Conservation (phyloP, 2,329 filamentous ascomycete species). For the Cercospora sp. region DNA sequence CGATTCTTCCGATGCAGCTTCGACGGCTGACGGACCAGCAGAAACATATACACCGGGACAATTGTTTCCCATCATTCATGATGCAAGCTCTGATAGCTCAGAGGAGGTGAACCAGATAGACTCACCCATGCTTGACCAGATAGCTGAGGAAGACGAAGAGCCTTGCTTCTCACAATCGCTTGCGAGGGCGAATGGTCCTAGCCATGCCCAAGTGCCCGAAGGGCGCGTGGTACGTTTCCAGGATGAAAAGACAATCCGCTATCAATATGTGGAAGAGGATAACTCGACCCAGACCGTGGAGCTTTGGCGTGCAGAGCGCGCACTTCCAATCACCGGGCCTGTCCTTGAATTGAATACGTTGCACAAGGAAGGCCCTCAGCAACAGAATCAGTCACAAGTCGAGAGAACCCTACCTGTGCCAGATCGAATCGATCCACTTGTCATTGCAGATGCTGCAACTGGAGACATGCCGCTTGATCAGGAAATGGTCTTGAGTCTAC, state of each 20-base stretch:
- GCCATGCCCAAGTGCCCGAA: not conserved
- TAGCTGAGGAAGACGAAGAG: not conserved
- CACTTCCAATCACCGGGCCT: not conserved
- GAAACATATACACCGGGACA: not conserved
- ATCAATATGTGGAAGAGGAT: not conserved
- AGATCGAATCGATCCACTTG: not conserved
- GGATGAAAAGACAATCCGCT: not conserved
- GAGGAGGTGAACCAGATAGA: not conserved
- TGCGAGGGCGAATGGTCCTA: not conserved
- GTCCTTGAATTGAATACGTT: not conserved
- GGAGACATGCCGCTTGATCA: not conserved
- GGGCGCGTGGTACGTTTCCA: not conserved
- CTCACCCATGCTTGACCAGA: not conserved
- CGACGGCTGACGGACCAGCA: not conserved
- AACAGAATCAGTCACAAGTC: not conserved
- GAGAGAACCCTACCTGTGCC: not conserved
- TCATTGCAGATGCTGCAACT: not conserved
- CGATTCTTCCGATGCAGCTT: not conserved
- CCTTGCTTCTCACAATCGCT: not conserved
- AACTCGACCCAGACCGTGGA: not conserved
- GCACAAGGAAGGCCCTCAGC: not conserved
- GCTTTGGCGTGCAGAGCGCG: not conserved
- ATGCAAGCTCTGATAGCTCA: not conserved
- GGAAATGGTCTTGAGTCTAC: not conserved
- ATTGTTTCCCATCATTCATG: not conserved